phyloP scores from a whole-genome alignment of 345 rosid genomes.

The Boechera divaricarpa region DNA sequence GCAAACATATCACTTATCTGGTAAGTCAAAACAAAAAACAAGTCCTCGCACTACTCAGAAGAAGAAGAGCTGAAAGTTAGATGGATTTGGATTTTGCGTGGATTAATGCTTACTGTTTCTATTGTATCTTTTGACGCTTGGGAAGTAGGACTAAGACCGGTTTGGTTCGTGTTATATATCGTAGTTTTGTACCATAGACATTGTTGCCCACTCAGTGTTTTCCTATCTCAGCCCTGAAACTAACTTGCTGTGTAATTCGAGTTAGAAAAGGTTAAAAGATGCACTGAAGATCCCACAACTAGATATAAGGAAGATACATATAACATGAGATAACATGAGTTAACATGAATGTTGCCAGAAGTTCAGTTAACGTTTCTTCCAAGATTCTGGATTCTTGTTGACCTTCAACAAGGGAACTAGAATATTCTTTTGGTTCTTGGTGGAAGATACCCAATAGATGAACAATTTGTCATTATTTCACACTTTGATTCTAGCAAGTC shows the following conservation, averaged over 20 bases:
- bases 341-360: not conserved
- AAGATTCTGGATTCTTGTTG: too few species aligned
- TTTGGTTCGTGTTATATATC: not conserved
- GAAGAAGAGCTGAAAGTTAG: not conserved
- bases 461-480: not conserved
- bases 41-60: too few species aligned
- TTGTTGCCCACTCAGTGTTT: not conserved
- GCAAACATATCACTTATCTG: too few species aligned
- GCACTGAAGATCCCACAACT: not conserved
- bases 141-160: not conserved
- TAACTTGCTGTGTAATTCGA: not conserved
- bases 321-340: not conserved
- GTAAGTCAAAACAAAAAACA: too few species aligned
- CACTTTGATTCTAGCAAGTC: conserved; percentile 6
- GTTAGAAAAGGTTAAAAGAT: not conserved
- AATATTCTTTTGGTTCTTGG: not conserved
- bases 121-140: not conserved
- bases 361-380: not conserved
- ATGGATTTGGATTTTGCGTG: too few species aligned
- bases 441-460: not conserved
- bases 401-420: too few species aligned
- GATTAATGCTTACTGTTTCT: not conserved
- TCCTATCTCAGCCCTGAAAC: not conserved
- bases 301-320: not conserved
- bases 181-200: not conserved